Conservation (phyloP, 2,329 filamentous ascomycete genomes). For the Amylocarpus encephaloides region DNA sequence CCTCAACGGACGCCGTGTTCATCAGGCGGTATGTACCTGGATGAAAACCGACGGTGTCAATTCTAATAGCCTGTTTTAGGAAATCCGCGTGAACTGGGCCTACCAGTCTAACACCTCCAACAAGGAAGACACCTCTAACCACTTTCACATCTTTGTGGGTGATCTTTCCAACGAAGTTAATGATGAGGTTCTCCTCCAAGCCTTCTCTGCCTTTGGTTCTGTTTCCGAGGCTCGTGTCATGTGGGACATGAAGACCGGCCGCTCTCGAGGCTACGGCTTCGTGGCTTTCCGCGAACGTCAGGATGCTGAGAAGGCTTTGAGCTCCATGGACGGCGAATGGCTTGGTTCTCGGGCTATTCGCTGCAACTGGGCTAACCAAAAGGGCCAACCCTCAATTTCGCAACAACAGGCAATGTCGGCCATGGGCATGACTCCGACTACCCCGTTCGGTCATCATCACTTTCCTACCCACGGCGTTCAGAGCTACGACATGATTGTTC, state of each 20-base stretch:
- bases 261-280: conserved; percentile 95
- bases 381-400: conserved; percentile 97
- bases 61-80: conserved; percentile 47
- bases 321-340: conserved; percentile 99
- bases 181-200: conserved; percentile 86
- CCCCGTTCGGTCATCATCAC: conserved; percentile 92
- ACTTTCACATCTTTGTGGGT: conserved; percentile 98
- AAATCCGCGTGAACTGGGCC: conserved; percentile 99
- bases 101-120: conserved; percentile 91
- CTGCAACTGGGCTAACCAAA: conserved; percentile 99
- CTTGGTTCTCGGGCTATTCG: conserved; percentile 95
- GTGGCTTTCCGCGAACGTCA: conserved; percentile 91
- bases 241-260: conserved; percentile 99
- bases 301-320: conserved; percentile 93
- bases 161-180: conserved; percentile 98
- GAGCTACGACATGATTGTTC: conserved; percentile 95
- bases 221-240: conserved; percentile 98
- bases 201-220: conserved; percentile 90
- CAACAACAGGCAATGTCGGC: conserved; percentile 96
- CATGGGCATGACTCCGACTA: conserved; percentile 97
- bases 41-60: conserved; percentile 4
- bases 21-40: conserved; percentile 72
- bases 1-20: conserved; percentile 88
- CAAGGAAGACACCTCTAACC: conserved; percentile 96
- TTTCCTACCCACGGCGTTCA: conserved; percentile 95